Evolutionary conservation across 306 rosid genomes (phyloP), one percentile per base, ranked within the genome.

Genomic region (Acacia confusa): DNA sequence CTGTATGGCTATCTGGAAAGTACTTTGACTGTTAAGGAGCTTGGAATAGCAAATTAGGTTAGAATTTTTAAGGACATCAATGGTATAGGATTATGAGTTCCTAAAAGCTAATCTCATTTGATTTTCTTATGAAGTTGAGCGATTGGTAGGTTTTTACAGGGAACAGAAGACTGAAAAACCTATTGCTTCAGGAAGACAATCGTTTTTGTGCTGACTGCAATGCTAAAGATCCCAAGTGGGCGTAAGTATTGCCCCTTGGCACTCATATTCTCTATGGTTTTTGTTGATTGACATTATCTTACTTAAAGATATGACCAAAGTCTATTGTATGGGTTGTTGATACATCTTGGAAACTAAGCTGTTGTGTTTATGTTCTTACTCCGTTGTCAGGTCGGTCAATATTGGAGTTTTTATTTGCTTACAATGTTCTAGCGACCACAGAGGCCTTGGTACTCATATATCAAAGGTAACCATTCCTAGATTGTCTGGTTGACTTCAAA

Each of bases 191-290:
- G 74, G 84, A 84, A 14, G 98, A 96, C 84, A 96, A 96, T 81
- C 93, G 94, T 78, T 4, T 66, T 55, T 96, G 99, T 83, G 97
- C 99, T 65, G 99, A 96, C 85, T 96, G 99, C 86, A 89, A 90
- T 82, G 94, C 97, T 76, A 85, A 93, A 19, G 97, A 93, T 86
- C 99, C 99, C 74, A 93, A 92, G 90, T 96, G 99, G 99, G 99
- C 99, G 99, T 96, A 89, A 86, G 99, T 89, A 44, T 30, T 65
- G 9, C 74, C 20, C 60, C 25, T 76, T 50, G 74, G 70, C 30
- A 11, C 41, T 77, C 64, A 10, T 36, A 44, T 68, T 60, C 24
- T 24, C 71, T 45, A 43, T 47, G 45, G 64, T 71, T 63, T 81
- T 52, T 78, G 53, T 38, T 20, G 58, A 78, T 75, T 72, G 38